Evolutionary conservation across 1,284 basidiomycete species (phyloP).

Genomic region (Hemileia vastatrix): DNA sequence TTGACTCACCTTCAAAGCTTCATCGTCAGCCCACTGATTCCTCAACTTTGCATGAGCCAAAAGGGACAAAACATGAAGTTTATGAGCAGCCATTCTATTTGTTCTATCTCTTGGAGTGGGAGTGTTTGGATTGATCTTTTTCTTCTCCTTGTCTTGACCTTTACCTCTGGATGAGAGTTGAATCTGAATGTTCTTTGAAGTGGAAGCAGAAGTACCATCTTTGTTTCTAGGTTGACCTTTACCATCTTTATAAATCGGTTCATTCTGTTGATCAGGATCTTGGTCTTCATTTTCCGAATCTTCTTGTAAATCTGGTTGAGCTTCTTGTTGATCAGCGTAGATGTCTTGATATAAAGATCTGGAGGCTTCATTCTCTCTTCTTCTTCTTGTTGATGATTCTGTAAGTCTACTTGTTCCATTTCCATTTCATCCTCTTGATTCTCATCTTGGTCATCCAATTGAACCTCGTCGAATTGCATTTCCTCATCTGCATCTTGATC

Average conservation of each 20-base stretch:
- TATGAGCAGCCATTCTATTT: slow-evolving; percentile 36
- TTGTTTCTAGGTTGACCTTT: slow-evolving; percentile 30
- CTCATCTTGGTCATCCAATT: slow-evolving; percentile 3
- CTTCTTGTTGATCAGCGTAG: background rate
- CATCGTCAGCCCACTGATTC: slow-evolving; percentile 40
- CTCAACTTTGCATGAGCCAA: slow-evolving; percentile 35
- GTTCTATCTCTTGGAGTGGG: too few species aligned
- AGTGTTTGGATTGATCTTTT: slow-evolving; percentile 23
- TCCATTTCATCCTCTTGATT: slow-evolving; percentile 26
- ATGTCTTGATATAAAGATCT: slow-evolving; percentile 30
- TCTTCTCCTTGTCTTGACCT: slow-evolving; percentile 25
- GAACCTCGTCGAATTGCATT: slow-evolving; percentile 30
- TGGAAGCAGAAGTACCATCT: slow-evolving; percentile 6
- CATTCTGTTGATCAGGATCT: slow-evolving; percentile 17
- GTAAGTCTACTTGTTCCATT: slow-evolving; percentile 35
- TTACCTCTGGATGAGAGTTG: slow-evolving; percentile 22
- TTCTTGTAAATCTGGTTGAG: background rate
- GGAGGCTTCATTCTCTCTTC: slow-evolving; percentile 17
- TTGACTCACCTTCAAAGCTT: slow-evolving; percentile 27
- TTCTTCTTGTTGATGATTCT: background rate
- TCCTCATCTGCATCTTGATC: slow-evolving; percentile 20
- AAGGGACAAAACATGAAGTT: slow-evolving; percentile 36
- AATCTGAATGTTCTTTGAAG: slow-evolving; percentile 24
- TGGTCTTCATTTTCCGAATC: slow-evolving; percentile 17
- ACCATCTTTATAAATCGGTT: slow-evolving; percentile 34